These are phyloP conservation scores for Blastomyces gilchristii DNA, from an alignment of 2,329 filamentous ascomycete genomes.

Conservation along the genomic window DNA sequence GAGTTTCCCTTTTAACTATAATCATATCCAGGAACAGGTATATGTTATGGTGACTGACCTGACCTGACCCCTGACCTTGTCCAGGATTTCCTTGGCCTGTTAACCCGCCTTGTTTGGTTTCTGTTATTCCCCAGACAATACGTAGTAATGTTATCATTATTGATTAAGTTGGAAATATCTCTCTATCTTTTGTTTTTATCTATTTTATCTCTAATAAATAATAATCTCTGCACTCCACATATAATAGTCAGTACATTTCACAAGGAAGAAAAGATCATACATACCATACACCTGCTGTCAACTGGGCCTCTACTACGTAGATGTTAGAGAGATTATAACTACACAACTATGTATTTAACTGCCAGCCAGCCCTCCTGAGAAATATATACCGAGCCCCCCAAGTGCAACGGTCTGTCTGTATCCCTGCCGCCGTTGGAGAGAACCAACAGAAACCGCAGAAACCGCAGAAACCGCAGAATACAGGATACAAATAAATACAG, in stretches of 20 bases:
- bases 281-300: background rate
- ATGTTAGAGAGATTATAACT: no score
- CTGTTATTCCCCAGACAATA: background rate
- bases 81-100: background rate
- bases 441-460: background rate
- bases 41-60: no score
- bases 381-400: background rate
- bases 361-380: background rate
- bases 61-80: no score
- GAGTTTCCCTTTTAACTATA: no score
- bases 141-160: no score
- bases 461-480: background rate
- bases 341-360: no score
- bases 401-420: no score
- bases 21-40: no score
- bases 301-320: no score
- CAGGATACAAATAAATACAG: no score
- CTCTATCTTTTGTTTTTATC: background rate
- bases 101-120: background rate
- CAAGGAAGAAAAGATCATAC: background rate
- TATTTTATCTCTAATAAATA: background rate
- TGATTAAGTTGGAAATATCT: background rate
- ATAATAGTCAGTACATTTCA: background rate
- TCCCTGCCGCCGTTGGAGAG: no score
- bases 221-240: background rate